Evolutionary conservation across 495 filamentous ascomycete species (phyloP), one percentile per base, ranked within the genome.

Genomic region (Penicillium lividum): DNA sequence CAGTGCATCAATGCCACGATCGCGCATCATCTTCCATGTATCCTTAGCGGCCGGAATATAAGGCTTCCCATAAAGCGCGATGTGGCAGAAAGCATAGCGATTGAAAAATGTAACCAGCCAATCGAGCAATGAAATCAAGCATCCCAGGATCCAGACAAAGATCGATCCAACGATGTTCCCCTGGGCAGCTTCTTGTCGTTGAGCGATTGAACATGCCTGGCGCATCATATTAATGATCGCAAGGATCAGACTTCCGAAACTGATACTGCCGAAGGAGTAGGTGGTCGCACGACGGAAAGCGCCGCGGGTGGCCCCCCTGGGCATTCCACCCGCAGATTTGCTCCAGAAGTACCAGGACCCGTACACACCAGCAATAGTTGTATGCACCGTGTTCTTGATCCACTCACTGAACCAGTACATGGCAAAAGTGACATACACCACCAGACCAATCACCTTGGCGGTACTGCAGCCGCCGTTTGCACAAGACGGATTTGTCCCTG

Each of bases 371-470:
- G 89, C 88, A 65, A 96, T 88, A 22, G 88, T 91, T 31, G 86
- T 88, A 71, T 98, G 92, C 36, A 97, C 88, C 15, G 88, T 90
- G 70, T 96, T 97, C 75, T 97, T 96, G 56, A 96, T 68, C 82
- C 88, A 91, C 68, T 97, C 92, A 27, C 87, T 88, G 61, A 96
- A 85, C 93, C 92, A 98, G 73, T 95, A 96, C 65, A 82, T 85
- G 27, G 92, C 90, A 65, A 97, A 96, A 0, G 91, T 95, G 52
- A 91, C 82, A 73, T 95, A 96, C 27, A 90, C 88, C 18, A 93
- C 74, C 27, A 98, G 74, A 0, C 93, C 92, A 57, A 90, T 90
- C 34, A 96, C 90, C 60, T 88, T 91, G 15, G 77, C 90, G 3
- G 63, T 78, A 57, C 85, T 87, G 68, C 92, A 97, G n/a, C 83